Conservation (phyloP, 371 early-diverging fungal species). For the Rhizopus microsporus region DNA sequence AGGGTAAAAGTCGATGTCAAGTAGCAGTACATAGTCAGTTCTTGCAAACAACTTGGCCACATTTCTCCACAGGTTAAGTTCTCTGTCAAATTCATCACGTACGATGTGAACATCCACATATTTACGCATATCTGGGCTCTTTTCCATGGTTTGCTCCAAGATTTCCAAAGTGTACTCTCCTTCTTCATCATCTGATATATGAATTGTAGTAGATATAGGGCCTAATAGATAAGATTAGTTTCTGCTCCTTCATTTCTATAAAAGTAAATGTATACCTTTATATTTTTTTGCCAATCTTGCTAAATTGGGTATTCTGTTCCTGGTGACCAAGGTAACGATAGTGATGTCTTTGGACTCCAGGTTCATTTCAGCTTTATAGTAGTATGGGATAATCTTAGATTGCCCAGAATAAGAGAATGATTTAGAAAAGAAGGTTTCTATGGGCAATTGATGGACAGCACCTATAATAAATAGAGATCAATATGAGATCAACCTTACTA, state of each 20-base stretch:
- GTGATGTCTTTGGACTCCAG: constrained; percentile 54
- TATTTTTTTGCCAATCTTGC: constrained; percentile 55
- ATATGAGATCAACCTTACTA: neutral
- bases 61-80: constrained; percentile 67
- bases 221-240: constrained; percentile 28
- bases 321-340: constrained; percentile 56
- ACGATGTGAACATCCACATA: constrained; percentile 62
- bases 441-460: constrained; percentile 25
- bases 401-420: constrained; percentile 40
- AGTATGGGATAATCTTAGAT: constrained; percentile 60
- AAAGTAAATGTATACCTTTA: constrained; percentile 32
- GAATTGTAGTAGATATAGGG: constrained; percentile 62
- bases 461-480: constrained; percentile 9
- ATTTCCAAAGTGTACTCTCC: constrained; percentile 45
- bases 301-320: constrained; percentile 48
- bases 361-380: constrained; percentile 46
- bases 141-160: constrained; percentile 45
- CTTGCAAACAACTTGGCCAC: constrained; percentile 63
- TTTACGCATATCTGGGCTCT: constrained; percentile 47
- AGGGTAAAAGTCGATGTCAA: constrained; percentile 64
- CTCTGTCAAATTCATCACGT: constrained; percentile 58
- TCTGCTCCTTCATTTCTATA: neutral
- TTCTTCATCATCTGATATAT: constrained; percentile 53
- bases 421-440: constrained; percentile 28
- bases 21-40: constrained; percentile 60